A percentile compares a stretch with the other conserved stretches of the same genome.
Evolutionary conservation across 257 asterid genomes (phyloP).

Genomic region (Nemophila menziesii): DNA sequence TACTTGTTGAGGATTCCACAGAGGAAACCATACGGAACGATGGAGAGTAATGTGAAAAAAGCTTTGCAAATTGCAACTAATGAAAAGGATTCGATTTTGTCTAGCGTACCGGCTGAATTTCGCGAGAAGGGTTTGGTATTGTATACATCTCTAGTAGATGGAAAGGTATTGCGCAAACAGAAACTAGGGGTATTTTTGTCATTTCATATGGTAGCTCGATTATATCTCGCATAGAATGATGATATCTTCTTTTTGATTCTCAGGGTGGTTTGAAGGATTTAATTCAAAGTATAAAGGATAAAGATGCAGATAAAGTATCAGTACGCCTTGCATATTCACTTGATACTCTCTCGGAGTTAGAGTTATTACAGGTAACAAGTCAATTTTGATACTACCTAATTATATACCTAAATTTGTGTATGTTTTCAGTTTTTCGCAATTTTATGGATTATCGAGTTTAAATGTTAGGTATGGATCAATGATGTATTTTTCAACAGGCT

Average conservation of each 20-base stretch:
- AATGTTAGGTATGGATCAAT: constrained; percentile 21
- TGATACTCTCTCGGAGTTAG: constrained; percentile 75
- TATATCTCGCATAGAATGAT: too few relatives aligned
- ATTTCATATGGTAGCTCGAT: neutral
- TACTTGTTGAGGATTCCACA: constrained; percentile 97
- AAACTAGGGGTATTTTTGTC: neutral
- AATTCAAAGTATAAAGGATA: constrained; percentile 56
- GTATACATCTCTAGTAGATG: constrained; percentile 71
- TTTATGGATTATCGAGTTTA: constrained; percentile 15
- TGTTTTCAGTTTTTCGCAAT: neutral
- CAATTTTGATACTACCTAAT: neutral
- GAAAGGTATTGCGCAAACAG: constrained; percentile 44
- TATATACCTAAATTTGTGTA: neutral
- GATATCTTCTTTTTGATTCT: constrained; percentile 10
- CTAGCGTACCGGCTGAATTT: constrained; percentile 59
- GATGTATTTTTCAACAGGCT: constrained; percentile 69
- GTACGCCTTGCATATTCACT: constrained; percentile 72
- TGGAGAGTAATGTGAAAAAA: constrained; percentile 95
- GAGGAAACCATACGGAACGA: constrained; percentile 90
- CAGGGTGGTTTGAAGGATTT: constrained; percentile 86
- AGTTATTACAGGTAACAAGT: constrained; percentile 69
- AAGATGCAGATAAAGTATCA: constrained; percentile 78
- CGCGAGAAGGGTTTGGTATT: constrained; percentile 70
- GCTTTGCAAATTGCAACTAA: constrained; percentile 76
- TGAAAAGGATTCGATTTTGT: constrained; percentile 66